Evolutionary conservation across 176 grass and related monocot species (phyloP).

Genomic region (Lolium perenne): DNA sequence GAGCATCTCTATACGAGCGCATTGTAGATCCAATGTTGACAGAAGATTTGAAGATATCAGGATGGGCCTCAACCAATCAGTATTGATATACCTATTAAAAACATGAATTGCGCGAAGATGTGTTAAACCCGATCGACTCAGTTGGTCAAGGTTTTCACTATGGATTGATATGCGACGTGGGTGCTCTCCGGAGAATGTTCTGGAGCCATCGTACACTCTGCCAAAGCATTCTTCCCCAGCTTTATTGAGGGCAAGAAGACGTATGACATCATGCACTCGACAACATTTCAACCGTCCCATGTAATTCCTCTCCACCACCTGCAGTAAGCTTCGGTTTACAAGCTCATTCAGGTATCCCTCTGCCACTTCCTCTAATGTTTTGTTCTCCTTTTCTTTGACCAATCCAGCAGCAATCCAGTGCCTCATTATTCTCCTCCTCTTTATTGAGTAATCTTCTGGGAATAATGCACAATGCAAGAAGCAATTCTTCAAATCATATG

Average conservation of each 20-base stretch:
- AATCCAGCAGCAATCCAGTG: constrained; percentile 27
- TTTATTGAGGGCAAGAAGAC: neutral
- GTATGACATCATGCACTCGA: constrained; percentile 23
- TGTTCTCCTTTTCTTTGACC: constrained; percentile 20
- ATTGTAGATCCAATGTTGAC: constrained; percentile 30
- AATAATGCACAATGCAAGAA: neutral
- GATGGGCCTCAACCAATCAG: neutral
- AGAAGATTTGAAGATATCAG: neutral
- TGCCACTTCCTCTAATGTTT: constrained; percentile 51
- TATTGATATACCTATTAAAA: neutral
- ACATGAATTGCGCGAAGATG: constrained; percentile 12
- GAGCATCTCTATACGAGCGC: neutral
- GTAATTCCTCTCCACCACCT: constrained; percentile 13
- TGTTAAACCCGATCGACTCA: neutral
- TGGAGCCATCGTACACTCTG: neutral
- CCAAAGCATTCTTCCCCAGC: constrained; percentile 34
- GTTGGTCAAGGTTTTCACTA: neutral
- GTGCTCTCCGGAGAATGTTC: neutral
- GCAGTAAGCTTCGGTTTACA: constrained; percentile 47
- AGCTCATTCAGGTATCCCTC: constrained; percentile 49
- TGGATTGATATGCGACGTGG: constrained; percentile 29
- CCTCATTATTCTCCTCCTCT: neutral
- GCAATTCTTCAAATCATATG: neutral
- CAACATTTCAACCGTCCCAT: constrained; percentile 16
- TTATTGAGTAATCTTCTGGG: neutral